phyloP scores from a whole-genome alignment of 2,329 filamentous ascomycete species.

The Pezicula rhizophila region DNA sequence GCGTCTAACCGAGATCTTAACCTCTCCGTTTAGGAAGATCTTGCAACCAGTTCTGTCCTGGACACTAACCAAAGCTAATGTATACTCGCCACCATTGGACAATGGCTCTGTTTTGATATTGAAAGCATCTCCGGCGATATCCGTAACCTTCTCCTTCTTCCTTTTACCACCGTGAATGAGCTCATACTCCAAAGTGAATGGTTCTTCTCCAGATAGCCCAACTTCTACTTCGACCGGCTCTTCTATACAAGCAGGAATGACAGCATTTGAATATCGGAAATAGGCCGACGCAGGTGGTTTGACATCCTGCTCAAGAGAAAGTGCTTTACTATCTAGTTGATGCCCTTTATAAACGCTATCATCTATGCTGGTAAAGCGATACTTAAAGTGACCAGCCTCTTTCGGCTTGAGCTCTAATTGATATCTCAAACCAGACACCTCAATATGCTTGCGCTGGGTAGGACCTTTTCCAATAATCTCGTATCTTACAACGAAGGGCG shows the following conservation, averaged over 20 bases:
- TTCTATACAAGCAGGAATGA: slow-evolving; percentile 72
- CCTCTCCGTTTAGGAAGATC: slow-evolving; percentile 76
- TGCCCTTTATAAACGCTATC: slow-evolving; percentile 75
- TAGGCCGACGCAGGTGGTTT: slow-evolving; percentile 86
- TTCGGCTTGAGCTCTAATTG: slow-evolving; percentile 80
- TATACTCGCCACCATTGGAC: slow-evolving; percentile 81
- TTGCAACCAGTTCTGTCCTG: slow-evolving; percentile 84
- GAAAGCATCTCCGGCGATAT: slow-evolving; percentile 57
- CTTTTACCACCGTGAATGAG: slow-evolving; percentile 84
- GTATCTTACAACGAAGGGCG: slow-evolving; percentile 82
- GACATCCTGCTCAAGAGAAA: slow-evolving; percentile 77
- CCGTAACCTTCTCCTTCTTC: slow-evolving; percentile 57
- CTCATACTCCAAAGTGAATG: slow-evolving; percentile 89
- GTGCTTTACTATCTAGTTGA: slow-evolving; percentile 52
- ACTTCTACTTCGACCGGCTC: slow-evolving; percentile 72
- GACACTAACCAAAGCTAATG: slow-evolving; percentile 76
- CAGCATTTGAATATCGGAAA: slow-evolving; percentile 48
- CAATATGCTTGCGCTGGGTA: slow-evolving; percentile 38
- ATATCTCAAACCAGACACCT: slow-evolving; percentile 66
- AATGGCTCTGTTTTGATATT: slow-evolving; percentile 72
- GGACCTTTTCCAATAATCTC: slow-evolving; percentile 57
- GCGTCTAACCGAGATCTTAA: slow-evolving; percentile 78
- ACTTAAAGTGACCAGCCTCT: slow-evolving; percentile 79
- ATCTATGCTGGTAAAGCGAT: slow-evolving; percentile 73
- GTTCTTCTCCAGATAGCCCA: slow-evolving; percentile 71